A percentile compares a stretch with the other conserved stretches of the same genome.
These are phyloP conservation scores for Zygosaccharomyces pseudobailii DNA, from an alignment of 1,139 yeast species.

Conservation along the genomic window DNA sequence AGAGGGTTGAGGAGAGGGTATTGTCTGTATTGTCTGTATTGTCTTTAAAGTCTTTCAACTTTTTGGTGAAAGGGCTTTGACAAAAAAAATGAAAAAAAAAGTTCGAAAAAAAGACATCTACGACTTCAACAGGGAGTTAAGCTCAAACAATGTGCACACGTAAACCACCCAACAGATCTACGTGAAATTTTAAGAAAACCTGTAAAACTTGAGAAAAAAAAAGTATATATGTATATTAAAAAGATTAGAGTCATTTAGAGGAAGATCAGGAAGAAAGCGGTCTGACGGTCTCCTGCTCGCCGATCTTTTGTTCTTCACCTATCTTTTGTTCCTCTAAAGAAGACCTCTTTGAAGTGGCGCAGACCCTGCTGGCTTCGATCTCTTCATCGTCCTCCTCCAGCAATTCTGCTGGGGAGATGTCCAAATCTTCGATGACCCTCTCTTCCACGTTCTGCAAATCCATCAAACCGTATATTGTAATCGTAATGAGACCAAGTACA, in stretches of 20 bases:
- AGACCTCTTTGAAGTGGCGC: background rate
- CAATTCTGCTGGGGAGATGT: conserved; percentile 10
- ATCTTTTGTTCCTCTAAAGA: background rate
- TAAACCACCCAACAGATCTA: background rate
- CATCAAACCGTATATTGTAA: conserved; percentile 76
- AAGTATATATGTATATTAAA: background rate
- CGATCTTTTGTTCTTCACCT: background rate
- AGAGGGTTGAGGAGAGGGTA: background rate
- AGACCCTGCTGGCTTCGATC: background rate
- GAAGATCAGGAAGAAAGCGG: background rate
- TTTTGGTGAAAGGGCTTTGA: background rate
- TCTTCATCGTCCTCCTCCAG: conserved; percentile 7
- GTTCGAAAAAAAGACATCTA: background rate
- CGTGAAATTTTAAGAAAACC: background rate
- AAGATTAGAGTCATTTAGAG: background rate
- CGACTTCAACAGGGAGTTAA: too few relatives aligned
- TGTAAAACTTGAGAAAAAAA: background rate
- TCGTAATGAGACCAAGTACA: conserved; percentile 67
- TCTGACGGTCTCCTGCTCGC: background rate
- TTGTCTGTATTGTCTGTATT: background rate
- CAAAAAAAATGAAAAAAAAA: background rate
- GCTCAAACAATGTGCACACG: background rate
- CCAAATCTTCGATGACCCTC: conserved; percentile 47
- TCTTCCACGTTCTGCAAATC: conserved; percentile 60
- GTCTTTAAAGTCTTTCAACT: background rate